Percentiles rank a stretch among this genome's conserved stretches.
Evolutionary conservation across 2,329 filamentous ascomycete species (phyloP).

Genomic region (Westerdykella ornata): DNA sequence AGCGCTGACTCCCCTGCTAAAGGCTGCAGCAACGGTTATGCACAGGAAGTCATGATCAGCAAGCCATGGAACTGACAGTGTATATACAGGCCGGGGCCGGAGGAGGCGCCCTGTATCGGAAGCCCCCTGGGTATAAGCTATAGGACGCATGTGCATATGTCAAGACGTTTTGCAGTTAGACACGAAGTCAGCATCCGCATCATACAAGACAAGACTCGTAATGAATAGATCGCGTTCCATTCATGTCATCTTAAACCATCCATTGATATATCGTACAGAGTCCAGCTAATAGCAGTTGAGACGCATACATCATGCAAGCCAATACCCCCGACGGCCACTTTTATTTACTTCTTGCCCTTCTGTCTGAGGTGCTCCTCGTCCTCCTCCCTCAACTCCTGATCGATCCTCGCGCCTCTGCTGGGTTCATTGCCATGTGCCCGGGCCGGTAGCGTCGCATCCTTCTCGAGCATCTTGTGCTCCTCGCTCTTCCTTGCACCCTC

Average conservation of each 20-base stretch:
- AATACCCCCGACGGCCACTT: neutral
- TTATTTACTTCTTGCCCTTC: constrained; percentile 45
- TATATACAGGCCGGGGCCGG: constrained; percentile 11
- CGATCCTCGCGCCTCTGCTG: constrained; percentile 63
- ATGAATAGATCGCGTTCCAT: neutral
- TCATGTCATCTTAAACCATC: neutral
- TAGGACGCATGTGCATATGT: neutral
- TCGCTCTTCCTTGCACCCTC: constrained; percentile 34
- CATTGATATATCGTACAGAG: neutral
- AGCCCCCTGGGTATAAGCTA: constrained; percentile 4
- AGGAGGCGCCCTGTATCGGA: constrained; percentile 13
- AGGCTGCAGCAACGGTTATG: constrained; percentile 36
- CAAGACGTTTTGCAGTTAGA: neutral
- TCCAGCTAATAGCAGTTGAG: neutral
- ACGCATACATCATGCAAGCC: too few relatives aligned
- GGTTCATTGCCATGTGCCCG: constrained; percentile 66
- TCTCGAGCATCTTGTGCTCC: constrained; percentile 42
- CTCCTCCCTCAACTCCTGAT: constrained; percentile 61
- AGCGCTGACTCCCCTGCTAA: constrained; percentile 10
- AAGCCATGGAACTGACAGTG: constrained; percentile 10
- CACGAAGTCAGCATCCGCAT: neutral
- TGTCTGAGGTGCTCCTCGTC: constrained; percentile 58
- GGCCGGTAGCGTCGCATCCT: constrained; percentile 56
- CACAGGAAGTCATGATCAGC: constrained; percentile 21
- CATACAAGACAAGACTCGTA: neutral